Percentiles rank a stretch among this genome's conserved stretches.
These are phyloP conservation scores for Rhipidocladum racemiflorum DNA, from an alignment of 176 grass and related monocot genomes.

Conservation along the genomic window DNA sequence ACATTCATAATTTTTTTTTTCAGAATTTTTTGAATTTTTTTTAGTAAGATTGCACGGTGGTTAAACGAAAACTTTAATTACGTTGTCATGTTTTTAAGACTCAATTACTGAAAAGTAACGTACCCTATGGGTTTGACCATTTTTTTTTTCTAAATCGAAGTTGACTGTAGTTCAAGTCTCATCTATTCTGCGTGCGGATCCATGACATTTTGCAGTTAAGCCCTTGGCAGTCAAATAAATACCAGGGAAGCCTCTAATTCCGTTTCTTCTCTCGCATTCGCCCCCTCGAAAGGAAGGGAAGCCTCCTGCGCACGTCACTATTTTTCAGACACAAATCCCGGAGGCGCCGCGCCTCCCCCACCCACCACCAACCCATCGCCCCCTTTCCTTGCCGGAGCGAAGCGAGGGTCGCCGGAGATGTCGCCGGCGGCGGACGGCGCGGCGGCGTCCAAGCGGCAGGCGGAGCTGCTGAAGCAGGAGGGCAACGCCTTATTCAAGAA, in stretches of 20 bases:
- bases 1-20: too few relatives aligned
- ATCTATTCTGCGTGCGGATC: too few relatives aligned
- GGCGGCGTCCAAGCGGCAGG: conserved; percentile 51
- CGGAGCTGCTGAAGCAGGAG: conserved; percentile 73
- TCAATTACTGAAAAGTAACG: too few relatives aligned
- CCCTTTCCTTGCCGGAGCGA: not conserved
- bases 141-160: too few relatives aligned
- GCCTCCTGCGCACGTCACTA: conserved; percentile 26
- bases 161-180: too few relatives aligned
- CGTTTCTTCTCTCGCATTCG: not conserved
- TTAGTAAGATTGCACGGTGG: too few relatives aligned
- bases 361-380: not conserved
- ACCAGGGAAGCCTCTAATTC: not conserved
- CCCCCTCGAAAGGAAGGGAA: not conserved
- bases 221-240: not conserved
- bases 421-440: conserved; percentile 38
- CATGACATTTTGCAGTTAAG: not conserved
- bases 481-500: conserved; percentile 81
- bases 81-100: too few relatives aligned
- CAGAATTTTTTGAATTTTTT: too few relatives aligned
- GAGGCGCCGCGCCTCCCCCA: not conserved
- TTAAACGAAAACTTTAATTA: too few relatives aligned
- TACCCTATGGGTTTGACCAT: too few relatives aligned
- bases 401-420: conserved; percentile 38
- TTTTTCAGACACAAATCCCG: conserved; percentile 17